Conservation (phyloP, 2,329 filamentous ascomycete species). For the Thermochaetoides dissita region DNA sequence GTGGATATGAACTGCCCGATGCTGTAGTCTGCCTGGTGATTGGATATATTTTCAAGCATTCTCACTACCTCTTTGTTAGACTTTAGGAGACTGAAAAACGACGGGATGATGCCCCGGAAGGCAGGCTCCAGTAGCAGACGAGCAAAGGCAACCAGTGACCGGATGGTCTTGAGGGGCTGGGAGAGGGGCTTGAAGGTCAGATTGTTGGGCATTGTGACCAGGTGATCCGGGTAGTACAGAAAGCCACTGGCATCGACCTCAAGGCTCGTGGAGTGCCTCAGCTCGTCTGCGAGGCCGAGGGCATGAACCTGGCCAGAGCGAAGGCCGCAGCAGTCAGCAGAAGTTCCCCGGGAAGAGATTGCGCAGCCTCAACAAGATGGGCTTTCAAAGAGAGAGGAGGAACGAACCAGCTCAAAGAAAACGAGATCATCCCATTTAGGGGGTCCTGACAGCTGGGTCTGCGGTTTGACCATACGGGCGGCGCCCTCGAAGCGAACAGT, state of each 20-base stretch:
- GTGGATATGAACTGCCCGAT: constrained; percentile 52
- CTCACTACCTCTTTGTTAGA: too few relatives aligned
- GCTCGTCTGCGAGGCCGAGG: constrained; percentile 36
- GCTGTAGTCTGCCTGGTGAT: constrained; percentile 46
- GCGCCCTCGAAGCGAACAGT: constrained; percentile 68
- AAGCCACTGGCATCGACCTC: constrained; percentile 49
- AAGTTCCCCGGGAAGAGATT: not conserved
- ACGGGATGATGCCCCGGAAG: constrained; percentile 22
- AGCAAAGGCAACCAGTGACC: constrained; percentile 15
- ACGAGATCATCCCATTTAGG: constrained; percentile 46
- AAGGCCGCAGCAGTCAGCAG: constrained; percentile 2
- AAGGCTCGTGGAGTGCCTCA: constrained; percentile 33
- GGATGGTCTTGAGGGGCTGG: constrained; percentile 16
- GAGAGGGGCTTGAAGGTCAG: not conserved
- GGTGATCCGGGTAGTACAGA: constrained; percentile 76
- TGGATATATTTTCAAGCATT: not conserved
- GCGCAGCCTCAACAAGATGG: too few relatives aligned
- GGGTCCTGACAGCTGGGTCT: constrained; percentile 17
- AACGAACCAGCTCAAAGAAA: constrained; percentile 55
- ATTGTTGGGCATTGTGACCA: constrained; percentile 40
- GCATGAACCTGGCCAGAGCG: constrained; percentile 6
- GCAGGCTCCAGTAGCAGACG: too few relatives aligned
- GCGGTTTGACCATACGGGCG: constrained; percentile 58
- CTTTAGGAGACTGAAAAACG: not conserved
- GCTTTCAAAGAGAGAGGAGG: constrained; percentile 10